Evolutionary conservation across 129 eudicot genomes (phyloP).

Genomic region (Kitagawia praeruptora): DNA sequence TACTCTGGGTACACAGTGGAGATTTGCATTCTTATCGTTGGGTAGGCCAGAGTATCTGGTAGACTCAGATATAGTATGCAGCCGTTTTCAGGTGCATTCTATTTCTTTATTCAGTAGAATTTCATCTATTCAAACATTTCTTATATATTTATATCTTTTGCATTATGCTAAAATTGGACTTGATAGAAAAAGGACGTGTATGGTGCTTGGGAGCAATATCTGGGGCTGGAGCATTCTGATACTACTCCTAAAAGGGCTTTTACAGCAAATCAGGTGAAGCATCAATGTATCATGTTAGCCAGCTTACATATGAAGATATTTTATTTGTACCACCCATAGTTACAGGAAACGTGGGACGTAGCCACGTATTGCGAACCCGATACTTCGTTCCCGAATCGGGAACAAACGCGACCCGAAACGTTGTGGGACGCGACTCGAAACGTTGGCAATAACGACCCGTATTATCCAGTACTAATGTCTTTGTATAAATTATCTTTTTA

Average conservation of each 20-base stretch:
- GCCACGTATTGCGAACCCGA: no score
- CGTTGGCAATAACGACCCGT: no score
- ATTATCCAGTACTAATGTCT: no score
- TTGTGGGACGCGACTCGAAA: no score
- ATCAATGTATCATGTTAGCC: neutral
- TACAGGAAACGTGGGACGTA: no score
- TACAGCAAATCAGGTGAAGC: slow-evolving; percentile 60
- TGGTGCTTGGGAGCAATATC: slow-evolving; percentile 85
- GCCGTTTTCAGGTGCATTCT: slow-evolving; percentile 61
- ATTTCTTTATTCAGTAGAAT: neutral
- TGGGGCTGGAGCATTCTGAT: slow-evolving; percentile 83
- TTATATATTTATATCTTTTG: neutral
- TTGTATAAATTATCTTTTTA: no score
- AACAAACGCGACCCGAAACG: no score
- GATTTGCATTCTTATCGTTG: slow-evolving; percentile 66
- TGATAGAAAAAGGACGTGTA: slow-evolving; percentile 62
- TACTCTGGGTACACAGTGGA: slow-evolving; percentile 43
- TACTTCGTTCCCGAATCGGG: no score
- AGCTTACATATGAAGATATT: neutral
- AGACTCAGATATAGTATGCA: slow-evolving; percentile 62
- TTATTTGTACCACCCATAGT: neutral
- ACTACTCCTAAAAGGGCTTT: slow-evolving; percentile 61
- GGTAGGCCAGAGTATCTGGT: slow-evolving; percentile 79
- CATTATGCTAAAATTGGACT: slow-evolving; percentile 13
- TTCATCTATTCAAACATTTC: neutral